These are phyloP conservation scores for Geoglossum cookeanum DNA, from an alignment of 2,329 filamentous ascomycete genomes.

Conservation along the genomic window DNA sequence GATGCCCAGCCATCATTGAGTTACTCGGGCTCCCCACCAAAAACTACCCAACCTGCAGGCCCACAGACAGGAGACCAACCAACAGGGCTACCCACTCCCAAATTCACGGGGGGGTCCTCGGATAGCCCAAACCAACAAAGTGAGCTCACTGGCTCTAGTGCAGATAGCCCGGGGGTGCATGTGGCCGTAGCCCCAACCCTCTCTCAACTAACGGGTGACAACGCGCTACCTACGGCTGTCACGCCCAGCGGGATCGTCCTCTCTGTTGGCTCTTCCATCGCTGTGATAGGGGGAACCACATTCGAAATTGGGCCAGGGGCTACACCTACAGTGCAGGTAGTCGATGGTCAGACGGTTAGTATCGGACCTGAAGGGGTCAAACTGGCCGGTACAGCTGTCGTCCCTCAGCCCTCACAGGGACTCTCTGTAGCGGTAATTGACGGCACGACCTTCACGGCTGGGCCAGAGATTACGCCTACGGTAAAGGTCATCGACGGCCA, in stretches of 20 bases:
- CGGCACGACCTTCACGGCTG: neutral
- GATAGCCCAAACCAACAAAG: too few species aligned
- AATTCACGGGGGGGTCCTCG: too few species aligned
- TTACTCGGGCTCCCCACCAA: neutral
- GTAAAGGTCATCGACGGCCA: neutral
- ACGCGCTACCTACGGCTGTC: neutral
- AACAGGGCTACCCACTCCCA: too few species aligned
- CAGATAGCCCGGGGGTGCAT: too few species aligned
- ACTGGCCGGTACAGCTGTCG: too few species aligned
- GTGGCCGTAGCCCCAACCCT: neutral
- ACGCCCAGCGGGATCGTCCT: neutral
- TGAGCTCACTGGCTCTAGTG: neutral
- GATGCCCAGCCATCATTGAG: neutral
- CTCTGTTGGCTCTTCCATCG: neutral
- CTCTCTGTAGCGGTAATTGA: neutral
- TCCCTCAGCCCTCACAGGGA: too few species aligned
- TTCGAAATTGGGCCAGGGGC: neutral
- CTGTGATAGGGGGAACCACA: neutral
- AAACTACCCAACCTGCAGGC: neutral
- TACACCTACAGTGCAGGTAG: neutral
- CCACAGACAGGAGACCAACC: neutral
- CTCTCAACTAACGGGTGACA: too few species aligned
- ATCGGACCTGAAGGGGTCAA: neutral
- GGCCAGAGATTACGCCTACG: neutral
- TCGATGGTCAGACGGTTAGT: neutral